Evolutionary conservation across 805 yeast genomes (phyloP).

Genomic region (Candida parachauliodes): DNA sequence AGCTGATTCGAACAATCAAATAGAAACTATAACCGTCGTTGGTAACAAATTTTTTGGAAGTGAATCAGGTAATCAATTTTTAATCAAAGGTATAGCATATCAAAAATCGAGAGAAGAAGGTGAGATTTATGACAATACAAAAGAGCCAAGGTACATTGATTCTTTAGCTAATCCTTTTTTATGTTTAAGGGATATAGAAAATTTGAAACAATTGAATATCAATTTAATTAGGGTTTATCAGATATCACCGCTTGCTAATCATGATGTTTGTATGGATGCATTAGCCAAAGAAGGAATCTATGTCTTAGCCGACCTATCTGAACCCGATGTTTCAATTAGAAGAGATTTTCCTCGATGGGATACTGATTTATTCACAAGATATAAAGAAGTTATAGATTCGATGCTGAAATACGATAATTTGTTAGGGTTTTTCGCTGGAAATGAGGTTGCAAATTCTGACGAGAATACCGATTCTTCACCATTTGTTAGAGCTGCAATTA

Average conservation of each 20-base stretch:
- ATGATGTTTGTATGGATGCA: slow-evolving; percentile 72
- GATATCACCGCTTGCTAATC: slow-evolving; percentile 66
- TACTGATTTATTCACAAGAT: slow-evolving; percentile 24
- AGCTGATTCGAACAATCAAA: neutral
- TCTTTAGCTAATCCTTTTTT: slow-evolving; percentile 69
- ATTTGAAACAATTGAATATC: slow-evolving; percentile 60
- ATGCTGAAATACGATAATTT: slow-evolving; percentile 29
- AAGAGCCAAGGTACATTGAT: slow-evolving; percentile 48
- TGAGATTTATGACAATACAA: slow-evolving; percentile 18
- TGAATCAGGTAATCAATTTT: slow-evolving; percentile 75
- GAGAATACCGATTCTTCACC: slow-evolving; percentile 27
- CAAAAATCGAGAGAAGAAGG: slow-evolving; percentile 61
- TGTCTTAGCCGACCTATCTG: slow-evolving; percentile 33
- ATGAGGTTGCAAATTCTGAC: slow-evolving; percentile 33
- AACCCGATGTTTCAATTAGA: slow-evolving; percentile 32
- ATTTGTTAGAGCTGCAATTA: slow-evolving; percentile 33
- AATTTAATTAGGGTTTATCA: slow-evolving; percentile 87
- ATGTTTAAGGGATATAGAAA: slow-evolving; percentile 83
- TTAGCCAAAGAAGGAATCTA: slow-evolving; percentile 41
- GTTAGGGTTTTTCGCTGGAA: slow-evolving; percentile 40
- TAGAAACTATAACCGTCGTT: slow-evolving; percentile 45
- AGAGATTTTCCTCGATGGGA: slow-evolving; percentile 35
- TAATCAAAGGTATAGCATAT: slow-evolving; percentile 83
- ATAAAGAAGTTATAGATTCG: slow-evolving; percentile 31
- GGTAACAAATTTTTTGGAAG: slow-evolving; percentile 78